Conservation (phyloP, 805 yeast species). For the Candida cerambycidarum region DNA sequence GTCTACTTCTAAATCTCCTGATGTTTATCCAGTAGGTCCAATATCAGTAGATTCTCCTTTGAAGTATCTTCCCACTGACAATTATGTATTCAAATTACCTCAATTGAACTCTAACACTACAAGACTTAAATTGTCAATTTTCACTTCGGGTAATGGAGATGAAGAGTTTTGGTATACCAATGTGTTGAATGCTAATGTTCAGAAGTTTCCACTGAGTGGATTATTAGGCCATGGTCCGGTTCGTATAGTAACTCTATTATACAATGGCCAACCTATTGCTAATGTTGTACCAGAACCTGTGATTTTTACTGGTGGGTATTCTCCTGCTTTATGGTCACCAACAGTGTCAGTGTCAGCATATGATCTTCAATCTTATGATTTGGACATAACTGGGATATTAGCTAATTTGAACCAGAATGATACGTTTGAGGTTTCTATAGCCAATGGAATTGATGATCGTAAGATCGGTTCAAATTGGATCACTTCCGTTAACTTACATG, state of each 20-base stretch:
- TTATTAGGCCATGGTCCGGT: slow-evolving; percentile 69
- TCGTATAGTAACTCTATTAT: slow-evolving; percentile 61
- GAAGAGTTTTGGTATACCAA: slow-evolving; percentile 87
- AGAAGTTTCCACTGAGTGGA: slow-evolving; percentile 18
- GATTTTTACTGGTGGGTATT: slow-evolving; percentile 76
- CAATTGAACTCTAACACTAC: slow-evolving; percentile 55
- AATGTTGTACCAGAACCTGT: slow-evolving; percentile 69
- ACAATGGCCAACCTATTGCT: slow-evolving; percentile 60
- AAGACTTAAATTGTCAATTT: slow-evolving; percentile 55
- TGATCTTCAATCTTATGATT: slow-evolving; percentile 66
- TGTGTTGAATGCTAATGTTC: slow-evolving; percentile 47
- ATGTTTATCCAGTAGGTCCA: slow-evolving; percentile 34
- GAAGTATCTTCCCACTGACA: slow-evolving; percentile 44
- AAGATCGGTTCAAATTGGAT: slow-evolving; percentile 56
- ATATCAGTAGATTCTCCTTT: slow-evolving; percentile 39
- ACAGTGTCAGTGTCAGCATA: slow-evolving; percentile 73
- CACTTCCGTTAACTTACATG: slow-evolving; percentile 52
- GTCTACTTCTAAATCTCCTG: slow-evolving; percentile 34
- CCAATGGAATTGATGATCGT: slow-evolving; percentile 43
- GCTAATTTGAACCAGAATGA: slow-evolving; percentile 34
- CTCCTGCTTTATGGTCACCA: slow-evolving; percentile 81
- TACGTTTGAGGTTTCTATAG: slow-evolving; percentile 46
- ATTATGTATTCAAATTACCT: slow-evolving; percentile 42
- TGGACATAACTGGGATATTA: slow-evolving; percentile 69
- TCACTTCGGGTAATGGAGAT: slow-evolving; percentile 70